Percentiles rank a stretch among this genome's conserved stretches.
Evolutionary conservation across 805 yeast genomes (phyloP).

Genomic region (Yarrowia sp.): DNA sequence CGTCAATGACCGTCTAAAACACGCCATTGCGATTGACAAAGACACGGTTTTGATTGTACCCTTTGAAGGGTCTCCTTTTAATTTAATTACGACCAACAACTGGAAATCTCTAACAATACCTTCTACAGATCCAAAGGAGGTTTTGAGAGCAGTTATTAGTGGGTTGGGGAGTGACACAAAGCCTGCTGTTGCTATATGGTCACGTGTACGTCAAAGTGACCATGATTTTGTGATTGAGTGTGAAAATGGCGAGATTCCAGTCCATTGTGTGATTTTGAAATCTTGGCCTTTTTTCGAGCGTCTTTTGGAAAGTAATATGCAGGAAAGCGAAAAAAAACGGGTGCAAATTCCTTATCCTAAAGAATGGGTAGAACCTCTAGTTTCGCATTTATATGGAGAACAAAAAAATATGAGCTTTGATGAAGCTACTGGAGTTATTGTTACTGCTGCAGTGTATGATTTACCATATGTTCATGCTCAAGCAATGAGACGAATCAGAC

Average conservation of each 20-base stretch:
- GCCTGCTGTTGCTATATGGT: no score
- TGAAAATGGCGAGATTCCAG: background rate
- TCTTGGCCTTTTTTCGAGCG: background rate
- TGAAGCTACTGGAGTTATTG: background rate
- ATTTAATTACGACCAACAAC: background rate
- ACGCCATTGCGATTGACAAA: background rate
- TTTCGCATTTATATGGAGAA: background rate
- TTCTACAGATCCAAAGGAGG: background rate
- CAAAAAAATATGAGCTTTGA: background rate
- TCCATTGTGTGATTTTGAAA: background rate
- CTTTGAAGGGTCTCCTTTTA: background rate
- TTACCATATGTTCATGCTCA: background rate
- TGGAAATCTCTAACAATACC: background rate
- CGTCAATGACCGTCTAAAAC: background rate
- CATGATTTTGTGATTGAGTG: background rate
- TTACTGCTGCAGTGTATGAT: background rate
- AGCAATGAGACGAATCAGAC: background rate
- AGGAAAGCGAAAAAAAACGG: background rate
- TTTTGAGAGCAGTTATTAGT: background rate
- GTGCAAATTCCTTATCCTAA: background rate
- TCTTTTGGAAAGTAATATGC: background rate
- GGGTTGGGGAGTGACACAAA: background rate
- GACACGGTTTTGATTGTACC: background rate
- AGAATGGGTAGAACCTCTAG: background rate
- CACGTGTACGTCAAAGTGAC: background rate